These are phyloP conservation scores for Bjerkandera adusta DNA, from an alignment of 1,284 basidiomycete species.

Conservation along the genomic window DNA sequence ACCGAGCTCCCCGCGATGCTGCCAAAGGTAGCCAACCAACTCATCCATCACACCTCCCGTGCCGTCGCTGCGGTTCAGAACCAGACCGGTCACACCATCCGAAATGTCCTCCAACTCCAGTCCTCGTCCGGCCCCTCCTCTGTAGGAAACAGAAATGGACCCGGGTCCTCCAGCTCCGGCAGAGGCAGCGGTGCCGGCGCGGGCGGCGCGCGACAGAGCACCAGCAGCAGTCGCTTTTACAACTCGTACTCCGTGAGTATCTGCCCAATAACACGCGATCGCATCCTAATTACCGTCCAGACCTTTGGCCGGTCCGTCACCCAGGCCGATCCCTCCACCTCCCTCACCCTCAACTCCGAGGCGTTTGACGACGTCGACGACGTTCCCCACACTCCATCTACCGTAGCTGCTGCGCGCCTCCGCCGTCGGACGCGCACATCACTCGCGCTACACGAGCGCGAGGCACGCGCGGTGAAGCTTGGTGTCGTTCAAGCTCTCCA, in stretches of 20 bases:
- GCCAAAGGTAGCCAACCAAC: constrained; percentile 74
- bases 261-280: neutral
- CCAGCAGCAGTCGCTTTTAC: constrained; percentile 68
- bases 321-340: constrained; percentile 59
- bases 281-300: constrained; percentile 32
- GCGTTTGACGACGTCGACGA: constrained; percentile 63
- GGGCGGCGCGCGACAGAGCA: constrained; percentile 64
- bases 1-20: constrained; percentile 47
- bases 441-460: constrained; percentile 40
- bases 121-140: constrained; percentile 37
- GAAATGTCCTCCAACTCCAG: constrained; percentile 72
- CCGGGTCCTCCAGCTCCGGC: constrained; percentile 57
- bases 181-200: constrained; percentile 53
- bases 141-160: constrained; percentile 43
- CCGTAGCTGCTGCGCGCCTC: constrained; percentile 30
- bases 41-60: constrained; percentile 71
- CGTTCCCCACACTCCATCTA: constrained; percentile 23
- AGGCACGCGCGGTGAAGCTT: constrained; percentile 41
- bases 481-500: constrained; percentile 62
- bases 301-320: constrained; percentile 65
- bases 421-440: constrained; percentile 49
- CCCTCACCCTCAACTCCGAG: constrained; percentile 41
- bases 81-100: constrained; percentile 60
- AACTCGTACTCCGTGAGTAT: constrained; percentile 51
- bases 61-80: constrained; percentile 73